phyloP scores from a whole-genome alignment of 129 eudicot genomes.

The Pseudognaphalium luteoalbum region DNA sequence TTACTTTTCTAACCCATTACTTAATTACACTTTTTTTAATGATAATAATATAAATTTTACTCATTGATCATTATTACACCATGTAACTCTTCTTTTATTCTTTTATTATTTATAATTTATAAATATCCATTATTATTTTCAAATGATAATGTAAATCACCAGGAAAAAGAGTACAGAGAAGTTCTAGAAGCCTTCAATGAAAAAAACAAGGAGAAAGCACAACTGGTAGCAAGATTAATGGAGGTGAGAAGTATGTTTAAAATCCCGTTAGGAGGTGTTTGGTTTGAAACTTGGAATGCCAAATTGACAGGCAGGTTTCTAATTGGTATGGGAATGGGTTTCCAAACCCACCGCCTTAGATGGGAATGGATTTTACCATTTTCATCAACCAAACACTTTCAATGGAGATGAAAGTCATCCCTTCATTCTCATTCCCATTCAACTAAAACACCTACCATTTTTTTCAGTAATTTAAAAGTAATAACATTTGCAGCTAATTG shows the following conservation, averaged over 20 bases:
- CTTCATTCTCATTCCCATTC: no score
- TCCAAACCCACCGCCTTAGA: no score
- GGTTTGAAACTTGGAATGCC: no score
- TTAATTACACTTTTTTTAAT: constrained; percentile 31
- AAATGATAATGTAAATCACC: constrained; percentile 4
- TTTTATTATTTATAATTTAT: neutral
- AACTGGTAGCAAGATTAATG: constrained; percentile 68
- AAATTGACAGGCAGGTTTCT: no score
- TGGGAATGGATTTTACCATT: no score
- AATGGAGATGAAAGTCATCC: no score
- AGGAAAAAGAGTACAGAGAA: constrained; percentile 93
- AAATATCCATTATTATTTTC: neutral
- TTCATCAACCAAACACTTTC: no score
- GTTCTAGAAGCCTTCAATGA: constrained; percentile 75
- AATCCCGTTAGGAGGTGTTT: no score
- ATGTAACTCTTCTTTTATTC: constrained; percentile 6
- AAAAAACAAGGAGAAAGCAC: constrained; percentile 86
- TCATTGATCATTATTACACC: constrained; percentile 10
- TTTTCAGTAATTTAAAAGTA: no score
- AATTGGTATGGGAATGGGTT: no score
- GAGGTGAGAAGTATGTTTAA: constrained; percentile 50
- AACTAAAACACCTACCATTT: no score
- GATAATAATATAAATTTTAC: constrained; percentile 2
- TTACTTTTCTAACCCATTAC: constrained; percentile 15
- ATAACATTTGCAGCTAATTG: no score